A percentile compares a stretch with the other conserved stretches of the same genome.
phyloP scores from a whole-genome alignment of 2,329 filamentous ascomycete species.

The Talaromyces sp. region DNA sequence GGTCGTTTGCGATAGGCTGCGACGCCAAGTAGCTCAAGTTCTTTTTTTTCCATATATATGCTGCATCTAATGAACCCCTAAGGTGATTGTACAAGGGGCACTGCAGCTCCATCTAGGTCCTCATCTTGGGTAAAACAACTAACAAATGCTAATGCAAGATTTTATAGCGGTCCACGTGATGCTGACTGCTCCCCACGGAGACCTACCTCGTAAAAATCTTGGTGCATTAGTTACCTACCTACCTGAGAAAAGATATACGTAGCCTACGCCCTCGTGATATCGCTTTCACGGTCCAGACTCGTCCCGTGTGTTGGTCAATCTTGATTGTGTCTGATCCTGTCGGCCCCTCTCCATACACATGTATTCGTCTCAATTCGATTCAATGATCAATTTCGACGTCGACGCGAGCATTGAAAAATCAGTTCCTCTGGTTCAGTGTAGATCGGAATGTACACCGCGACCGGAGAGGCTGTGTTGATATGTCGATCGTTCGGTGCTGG shows the following conservation, averaged over 20 bases:
- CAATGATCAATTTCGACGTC: neutral
- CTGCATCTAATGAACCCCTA: neutral
- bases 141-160: neutral
- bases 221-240: neutral
- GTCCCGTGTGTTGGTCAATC: neutral
- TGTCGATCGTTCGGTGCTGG: neutral
- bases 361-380: neutral
- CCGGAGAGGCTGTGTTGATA: constrained; percentile 1
- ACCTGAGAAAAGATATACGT: neutral
- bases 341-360: neutral
- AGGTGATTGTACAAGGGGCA: neutral
- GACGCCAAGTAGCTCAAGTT: neutral
- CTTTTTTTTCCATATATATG: neutral
- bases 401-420: neutral
- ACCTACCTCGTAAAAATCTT: no score
- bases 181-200: neutral
- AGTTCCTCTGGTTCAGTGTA: neutral
- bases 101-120: neutral
- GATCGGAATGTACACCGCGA: neutral
- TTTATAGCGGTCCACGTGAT: neutral
- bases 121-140: neutral
- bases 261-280: neutral
- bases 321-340: neutral
- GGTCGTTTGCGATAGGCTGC: neutral
- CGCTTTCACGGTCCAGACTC: neutral